Conservation (phyloP, 768 basidiomycete species). For the Suillus luteus region DNA sequence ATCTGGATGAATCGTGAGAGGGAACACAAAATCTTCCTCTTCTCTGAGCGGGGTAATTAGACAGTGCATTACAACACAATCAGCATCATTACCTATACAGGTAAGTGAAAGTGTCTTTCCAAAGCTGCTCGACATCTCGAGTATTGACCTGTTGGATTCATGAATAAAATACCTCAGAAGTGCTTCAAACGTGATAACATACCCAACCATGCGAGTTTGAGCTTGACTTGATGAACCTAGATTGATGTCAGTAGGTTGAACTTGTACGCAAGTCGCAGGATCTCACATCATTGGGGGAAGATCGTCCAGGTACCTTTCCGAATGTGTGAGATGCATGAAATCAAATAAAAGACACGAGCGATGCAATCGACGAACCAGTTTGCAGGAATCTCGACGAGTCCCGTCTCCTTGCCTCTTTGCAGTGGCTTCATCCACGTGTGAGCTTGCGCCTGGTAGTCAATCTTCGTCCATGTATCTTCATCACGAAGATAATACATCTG, state of each 20-base stretch:
- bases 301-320: slow-evolving; percentile 66
- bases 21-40: slow-evolving; percentile 69
- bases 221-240: slow-evolving; percentile 68
- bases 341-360: background rate
- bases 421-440: slow-evolving; percentile 77
- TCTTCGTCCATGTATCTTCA: slow-evolving; percentile 72
- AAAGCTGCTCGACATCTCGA: slow-evolving; percentile 66
- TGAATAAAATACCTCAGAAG: background rate
- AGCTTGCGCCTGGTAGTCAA: slow-evolving; percentile 61
- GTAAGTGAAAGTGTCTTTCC: slow-evolving; percentile 77
- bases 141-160: slow-evolving; percentile 52
- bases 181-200: slow-evolving; percentile 10
- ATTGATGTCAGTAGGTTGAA: slow-evolving; percentile 7
- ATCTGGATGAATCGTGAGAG: slow-evolving; percentile 79
- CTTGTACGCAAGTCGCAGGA: background rate
- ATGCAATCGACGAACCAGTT: slow-evolving; percentile 53
- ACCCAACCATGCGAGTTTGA: slow-evolving; percentile 77
- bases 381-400: slow-evolving; percentile 63
- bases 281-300: slow-evolving; percentile 72
- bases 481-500: slow-evolving; percentile 71
- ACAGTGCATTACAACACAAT: background rate
- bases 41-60: slow-evolving; percentile 40
- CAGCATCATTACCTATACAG: slow-evolving; percentile 49
- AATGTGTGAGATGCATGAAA: background rate
- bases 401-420: slow-evolving; percentile 60